A percentile compares a stretch with the other conserved stretches of the same genome.
These are phyloP conservation scores for Trypanosoma caninum DNA, from an alignment of 208 protist genomes.

Conservation along the genomic window DNA sequence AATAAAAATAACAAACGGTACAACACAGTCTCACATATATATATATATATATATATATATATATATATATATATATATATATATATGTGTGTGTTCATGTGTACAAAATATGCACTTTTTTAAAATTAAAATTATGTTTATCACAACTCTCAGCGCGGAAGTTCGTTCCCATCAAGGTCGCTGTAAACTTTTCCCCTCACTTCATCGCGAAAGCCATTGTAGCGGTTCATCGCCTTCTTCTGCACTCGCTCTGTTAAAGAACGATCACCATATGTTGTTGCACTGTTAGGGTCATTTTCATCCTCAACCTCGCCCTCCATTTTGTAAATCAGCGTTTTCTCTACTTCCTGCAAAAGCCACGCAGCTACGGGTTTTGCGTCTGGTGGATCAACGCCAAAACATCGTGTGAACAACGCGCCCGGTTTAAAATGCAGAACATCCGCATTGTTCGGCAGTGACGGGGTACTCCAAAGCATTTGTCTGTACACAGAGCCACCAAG, in stretches of 20 bases:
- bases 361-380: conserved; percentile 53
- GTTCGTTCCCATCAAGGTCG: conserved; percentile 61
- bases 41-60: conserved; percentile 4
- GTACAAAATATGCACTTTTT: too few relatives aligned
- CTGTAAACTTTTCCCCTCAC: conserved; percentile 80
- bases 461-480: conserved; percentile 73
- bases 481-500: conserved; percentile 79
- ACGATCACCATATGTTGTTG: conserved; percentile 80
- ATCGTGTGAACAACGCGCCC: conserved; percentile 56
- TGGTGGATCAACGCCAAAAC: conserved; percentile 61
- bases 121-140: too few relatives aligned
- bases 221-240: conserved; percentile 91
- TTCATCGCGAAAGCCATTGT: conserved; percentile 81
- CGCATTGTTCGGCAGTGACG: conserved; percentile 63
- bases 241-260: conserved; percentile 77
- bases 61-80: too few relatives aligned
- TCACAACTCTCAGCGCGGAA: conserved; percentile 49
- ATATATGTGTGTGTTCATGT: too few relatives aligned
- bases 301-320: conserved; percentile 89
- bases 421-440: conserved; percentile 42
- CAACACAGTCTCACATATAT: background rate
- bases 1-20: background rate
- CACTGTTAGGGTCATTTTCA: conserved; percentile 87
- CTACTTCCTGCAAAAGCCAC: conserved; percentile 71
- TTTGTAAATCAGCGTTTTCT: conserved; percentile 71